Evolutionary conservation across 2,329 filamentous ascomycete species (phyloP).

Genomic region (Seiridium cupressi): DNA sequence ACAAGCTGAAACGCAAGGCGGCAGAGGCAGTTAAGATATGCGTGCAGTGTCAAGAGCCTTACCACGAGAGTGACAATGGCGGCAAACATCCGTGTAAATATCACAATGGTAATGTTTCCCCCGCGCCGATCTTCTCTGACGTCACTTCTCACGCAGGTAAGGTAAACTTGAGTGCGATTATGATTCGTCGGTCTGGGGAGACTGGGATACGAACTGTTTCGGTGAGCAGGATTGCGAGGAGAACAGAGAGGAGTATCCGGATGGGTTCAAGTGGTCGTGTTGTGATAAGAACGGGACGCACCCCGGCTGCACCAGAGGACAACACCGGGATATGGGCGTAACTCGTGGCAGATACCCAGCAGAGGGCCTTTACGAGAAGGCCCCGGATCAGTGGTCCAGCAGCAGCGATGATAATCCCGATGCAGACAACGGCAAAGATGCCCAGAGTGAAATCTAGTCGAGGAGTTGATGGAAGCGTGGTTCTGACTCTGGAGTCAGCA

Average conservation of each 20-base stretch:
- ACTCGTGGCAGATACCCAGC: not conserved
- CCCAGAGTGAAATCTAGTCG: too few species aligned
- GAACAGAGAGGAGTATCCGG: not conserved
- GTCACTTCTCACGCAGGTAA: not conserved
- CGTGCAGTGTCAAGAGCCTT: not conserved
- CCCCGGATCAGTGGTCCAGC: not conserved
- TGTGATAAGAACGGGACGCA: not conserved
- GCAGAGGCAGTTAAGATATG: not conserved
- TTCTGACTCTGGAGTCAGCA: too few species aligned
- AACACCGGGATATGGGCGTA: not conserved
- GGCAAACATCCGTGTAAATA: not conserved
- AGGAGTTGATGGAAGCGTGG: too few species aligned
- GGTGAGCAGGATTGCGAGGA: not conserved
- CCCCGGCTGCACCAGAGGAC: not conserved
- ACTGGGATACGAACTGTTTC: not conserved
- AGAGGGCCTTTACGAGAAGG: not conserved
- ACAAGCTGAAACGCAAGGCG: not conserved
- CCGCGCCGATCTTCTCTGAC: not conserved
- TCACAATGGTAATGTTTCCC: not conserved
- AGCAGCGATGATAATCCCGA: not conserved
- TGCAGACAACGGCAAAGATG: not conserved
- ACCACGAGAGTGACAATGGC: not conserved
- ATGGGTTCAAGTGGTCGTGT: not conserved
- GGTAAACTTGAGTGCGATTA: not conserved
- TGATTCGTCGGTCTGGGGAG: not conserved